Conservation (phyloP, 352 stramenopile genomes). For the Globisporangium emineosum region DNA sequence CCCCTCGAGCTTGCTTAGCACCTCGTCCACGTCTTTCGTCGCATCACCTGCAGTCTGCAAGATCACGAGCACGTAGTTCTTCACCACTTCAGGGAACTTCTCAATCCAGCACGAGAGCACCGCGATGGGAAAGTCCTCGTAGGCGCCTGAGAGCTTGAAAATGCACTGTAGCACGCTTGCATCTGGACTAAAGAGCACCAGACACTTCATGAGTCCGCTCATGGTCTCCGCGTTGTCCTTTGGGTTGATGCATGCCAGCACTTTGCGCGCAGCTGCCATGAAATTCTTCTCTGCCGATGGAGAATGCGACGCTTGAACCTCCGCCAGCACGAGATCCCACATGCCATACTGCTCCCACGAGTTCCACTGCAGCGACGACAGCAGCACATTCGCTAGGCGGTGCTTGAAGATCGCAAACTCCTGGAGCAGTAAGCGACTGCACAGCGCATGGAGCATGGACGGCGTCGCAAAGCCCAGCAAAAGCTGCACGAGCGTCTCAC, state of each 20-base stretch:
- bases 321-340: constrained; percentile 74
- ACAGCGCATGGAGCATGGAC: constrained; percentile 52
- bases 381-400: constrained; percentile 63
- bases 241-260: constrained; percentile 71
- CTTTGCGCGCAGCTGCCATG: constrained; percentile 71
- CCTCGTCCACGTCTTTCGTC: constrained; percentile 45
- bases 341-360: constrained; percentile 82
- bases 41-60: constrained; percentile 32
- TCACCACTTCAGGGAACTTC: constrained; percentile 59
- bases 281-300: constrained; percentile 37
- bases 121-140: constrained; percentile 66
- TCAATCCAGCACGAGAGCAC: constrained; percentile 70
- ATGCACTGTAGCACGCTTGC: constrained; percentile 65
- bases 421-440: constrained; percentile 58
- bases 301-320: constrained; percentile 48
- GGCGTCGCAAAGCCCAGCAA: constrained; percentile 63
- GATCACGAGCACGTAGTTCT: constrained; percentile 47
- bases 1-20: constrained; percentile 62
- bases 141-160: constrained; percentile 63
- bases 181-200: constrained; percentile 70
- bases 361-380: constrained; percentile 77
- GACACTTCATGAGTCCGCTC: constrained; percentile 70
- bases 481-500: constrained; percentile 66
- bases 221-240: constrained; percentile 70
- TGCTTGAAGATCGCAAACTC: constrained; percentile 75